phyloP scores from a whole-genome alignment of 2,329 filamentous ascomycete species.

The Ceratocystis cacaofunesta region DNA sequence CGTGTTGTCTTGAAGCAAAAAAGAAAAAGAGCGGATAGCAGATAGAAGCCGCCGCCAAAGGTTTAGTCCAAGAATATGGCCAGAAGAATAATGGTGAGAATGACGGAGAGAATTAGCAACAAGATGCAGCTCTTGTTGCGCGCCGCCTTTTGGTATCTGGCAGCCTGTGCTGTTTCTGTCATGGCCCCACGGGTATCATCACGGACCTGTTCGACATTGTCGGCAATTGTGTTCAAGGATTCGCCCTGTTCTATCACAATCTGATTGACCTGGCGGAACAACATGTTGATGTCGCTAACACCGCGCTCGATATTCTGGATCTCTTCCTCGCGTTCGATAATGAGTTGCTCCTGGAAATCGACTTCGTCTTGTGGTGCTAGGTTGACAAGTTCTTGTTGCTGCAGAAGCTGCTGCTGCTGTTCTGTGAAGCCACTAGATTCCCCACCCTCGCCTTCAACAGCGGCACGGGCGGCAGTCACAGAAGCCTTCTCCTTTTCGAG shows the following conservation, averaged over 20 bases:
- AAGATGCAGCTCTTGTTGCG: constrained; percentile 89
- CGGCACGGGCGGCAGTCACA: constrained; percentile 65
- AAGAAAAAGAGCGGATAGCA: no score
- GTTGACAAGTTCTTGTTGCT: constrained; percentile 61
- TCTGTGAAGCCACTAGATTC: constrained; percentile 19
- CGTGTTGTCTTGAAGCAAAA: no score
- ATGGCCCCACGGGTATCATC: constrained; percentile 76
- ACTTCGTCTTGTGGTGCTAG: constrained; percentile 87
- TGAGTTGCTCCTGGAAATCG: constrained; percentile 90
- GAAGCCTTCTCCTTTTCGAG: constrained; percentile 87
- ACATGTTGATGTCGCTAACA: constrained; percentile 85
- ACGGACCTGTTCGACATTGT: constrained; percentile 72
- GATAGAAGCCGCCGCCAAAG: neutral
- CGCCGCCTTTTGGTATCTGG: constrained; percentile 86
- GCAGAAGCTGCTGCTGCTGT: constrained; percentile 33
- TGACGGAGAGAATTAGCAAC: constrained; percentile 73
- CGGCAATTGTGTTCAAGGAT: constrained; percentile 70
- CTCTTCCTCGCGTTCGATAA: constrained; percentile 90
- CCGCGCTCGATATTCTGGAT: constrained; percentile 96
- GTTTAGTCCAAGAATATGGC: constrained; percentile 63
- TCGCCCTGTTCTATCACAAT: constrained; percentile 92
- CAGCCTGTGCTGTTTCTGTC: constrained; percentile 68
- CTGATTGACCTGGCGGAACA: constrained; percentile 95
- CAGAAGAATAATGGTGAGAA: constrained; percentile 76
- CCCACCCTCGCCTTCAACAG: constrained; percentile 47